Evolutionary conservation across 768 basidiomycete species (phyloP).

Genomic region (Sarcomyxa edulis): DNA sequence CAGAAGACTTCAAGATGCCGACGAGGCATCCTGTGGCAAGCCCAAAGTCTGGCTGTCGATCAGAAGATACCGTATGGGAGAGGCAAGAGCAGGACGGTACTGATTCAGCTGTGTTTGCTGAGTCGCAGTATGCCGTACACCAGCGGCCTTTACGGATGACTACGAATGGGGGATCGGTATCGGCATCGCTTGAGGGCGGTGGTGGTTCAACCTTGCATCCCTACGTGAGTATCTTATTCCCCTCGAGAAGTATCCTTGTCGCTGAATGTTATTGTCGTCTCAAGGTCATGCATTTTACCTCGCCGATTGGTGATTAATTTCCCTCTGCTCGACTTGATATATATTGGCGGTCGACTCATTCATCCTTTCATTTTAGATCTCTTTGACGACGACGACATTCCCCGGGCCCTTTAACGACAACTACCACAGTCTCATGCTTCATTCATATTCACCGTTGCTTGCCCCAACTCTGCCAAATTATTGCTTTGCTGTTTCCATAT

Average conservation of each 20-base stretch:
- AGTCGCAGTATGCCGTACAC: slow-evolving; percentile 13
- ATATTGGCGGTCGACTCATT: too few species aligned
- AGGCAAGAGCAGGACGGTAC: slow-evolving; percentile 11
- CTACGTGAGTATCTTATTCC: slow-evolving; percentile 26
- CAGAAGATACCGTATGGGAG: slow-evolving; percentile 27
- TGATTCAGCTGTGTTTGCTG: slow-evolving; percentile 9
- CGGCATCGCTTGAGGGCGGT: slow-evolving; percentile 5
- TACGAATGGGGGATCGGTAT: slow-evolving; percentile 13
- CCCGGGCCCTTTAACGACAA: too few species aligned
- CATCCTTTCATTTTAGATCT: too few species aligned
- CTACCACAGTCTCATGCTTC: too few species aligned
- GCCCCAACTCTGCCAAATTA: too few species aligned
- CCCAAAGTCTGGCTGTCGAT: slow-evolving; percentile 22
- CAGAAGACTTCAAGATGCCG: slow-evolving; percentile 25
- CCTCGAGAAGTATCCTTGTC: neutral
- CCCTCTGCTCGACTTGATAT: too few species aligned
- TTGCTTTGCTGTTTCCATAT: too few species aligned
- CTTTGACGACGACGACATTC: too few species aligned
- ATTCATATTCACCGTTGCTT: too few species aligned
- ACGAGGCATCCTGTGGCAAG: slow-evolving; percentile 11
- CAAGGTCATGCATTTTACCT: slow-evolving; percentile 38
- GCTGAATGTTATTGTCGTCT: slow-evolving; percentile 2
- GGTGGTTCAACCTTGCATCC: slow-evolving; percentile 26
- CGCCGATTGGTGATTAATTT: slow-evolving; percentile 35
- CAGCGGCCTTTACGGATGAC: slow-evolving; percentile 8